Base-by-base conservation (phyloP, 306 rosid species). In the Castanea mollissima region DNA sequence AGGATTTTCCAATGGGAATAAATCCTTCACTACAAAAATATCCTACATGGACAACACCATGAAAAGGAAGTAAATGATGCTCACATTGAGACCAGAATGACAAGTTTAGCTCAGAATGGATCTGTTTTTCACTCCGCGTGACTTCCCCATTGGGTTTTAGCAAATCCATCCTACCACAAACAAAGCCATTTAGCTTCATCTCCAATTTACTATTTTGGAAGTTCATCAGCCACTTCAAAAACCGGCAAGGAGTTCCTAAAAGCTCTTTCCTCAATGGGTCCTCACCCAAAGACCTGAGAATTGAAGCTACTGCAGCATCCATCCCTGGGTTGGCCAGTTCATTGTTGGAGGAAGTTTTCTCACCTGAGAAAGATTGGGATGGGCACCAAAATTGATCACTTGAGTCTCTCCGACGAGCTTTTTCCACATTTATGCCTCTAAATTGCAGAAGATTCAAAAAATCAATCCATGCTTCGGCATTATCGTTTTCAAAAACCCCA, bases 11-110 rank as follows among this genome's bases (percentile, higher is more conserved):
- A 1, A 90, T 76, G 21, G 92, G 90, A 75, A 70, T 83, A 73
- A 80, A 82, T 76, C 90, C 93, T 21, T 82, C 87, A 0, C 79
- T 65, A 58, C 83, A 31, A 69, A 93, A 76, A 77, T 81, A 93
- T 69, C 99, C 99, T 38, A 96, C 70, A 71, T 96, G 98, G 78
- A 90, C 97, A 15, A 91, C 97, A 23, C 98, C 99, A 12, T 93
- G 90, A 78, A 96, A 96, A 74, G 99, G 99, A 80, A 96, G 98
- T 70, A 96, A 83, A 80, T 96, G 99, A 78, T 91, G 98, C 87
- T 96, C 99, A 32, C 99, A 96, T 59, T 90, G 99, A 62, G 99
- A 93, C 98, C 97, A 96, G 69, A 93, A 87, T 1, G 91, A 75
- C 79, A 96, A 76, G 83, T 89, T 89, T 69, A 82, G 72, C 86